Evolutionary conservation across 2,329 filamentous ascomycete genomes (phyloP).

Genomic region (Sclerotinia glacialis): DNA sequence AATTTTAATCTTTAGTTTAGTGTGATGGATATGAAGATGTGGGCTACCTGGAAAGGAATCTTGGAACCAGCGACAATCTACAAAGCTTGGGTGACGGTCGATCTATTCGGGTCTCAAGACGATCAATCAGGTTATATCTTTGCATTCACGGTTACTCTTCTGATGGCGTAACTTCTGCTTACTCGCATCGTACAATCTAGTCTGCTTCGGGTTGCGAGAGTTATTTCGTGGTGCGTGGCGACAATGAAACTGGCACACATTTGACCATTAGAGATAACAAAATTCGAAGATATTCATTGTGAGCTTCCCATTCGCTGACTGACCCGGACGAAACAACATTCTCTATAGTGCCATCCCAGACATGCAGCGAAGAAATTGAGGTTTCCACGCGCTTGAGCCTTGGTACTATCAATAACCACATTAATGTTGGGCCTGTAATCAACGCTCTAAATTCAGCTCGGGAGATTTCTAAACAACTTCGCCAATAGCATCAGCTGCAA

Average conservation of each 20-base stretch:
- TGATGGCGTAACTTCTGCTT: not conserved
- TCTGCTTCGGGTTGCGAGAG: not conserved
- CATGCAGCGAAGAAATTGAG: conserved; percentile 38
- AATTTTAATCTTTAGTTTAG: not conserved
- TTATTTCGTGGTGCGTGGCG: not conserved
- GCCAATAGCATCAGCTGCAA: not conserved
- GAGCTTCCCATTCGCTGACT: not conserved
- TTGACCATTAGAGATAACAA: not conserved
- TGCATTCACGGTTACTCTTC: not conserved
- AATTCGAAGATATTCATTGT: not conserved
- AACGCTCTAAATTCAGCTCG: not conserved
- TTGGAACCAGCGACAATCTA: not conserved
- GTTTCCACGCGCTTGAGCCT: conserved; percentile 30
- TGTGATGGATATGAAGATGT: not conserved
- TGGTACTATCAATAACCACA: conserved; percentile 22
- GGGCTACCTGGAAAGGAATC: not conserved
- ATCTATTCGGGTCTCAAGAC: not conserved
- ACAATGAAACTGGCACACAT: not conserved
- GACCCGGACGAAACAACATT: not conserved
- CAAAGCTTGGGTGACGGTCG: not conserved
- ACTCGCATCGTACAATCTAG: not conserved
- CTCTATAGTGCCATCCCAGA: conserved; percentile 13
- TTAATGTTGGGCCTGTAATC: conserved; percentile 26
- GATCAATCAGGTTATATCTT: not conserved
- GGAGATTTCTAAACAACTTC: not conserved